phyloP scores from a whole-genome alignment of 164 flowering plant genomes.

The Taxillus chinensis region DNA sequence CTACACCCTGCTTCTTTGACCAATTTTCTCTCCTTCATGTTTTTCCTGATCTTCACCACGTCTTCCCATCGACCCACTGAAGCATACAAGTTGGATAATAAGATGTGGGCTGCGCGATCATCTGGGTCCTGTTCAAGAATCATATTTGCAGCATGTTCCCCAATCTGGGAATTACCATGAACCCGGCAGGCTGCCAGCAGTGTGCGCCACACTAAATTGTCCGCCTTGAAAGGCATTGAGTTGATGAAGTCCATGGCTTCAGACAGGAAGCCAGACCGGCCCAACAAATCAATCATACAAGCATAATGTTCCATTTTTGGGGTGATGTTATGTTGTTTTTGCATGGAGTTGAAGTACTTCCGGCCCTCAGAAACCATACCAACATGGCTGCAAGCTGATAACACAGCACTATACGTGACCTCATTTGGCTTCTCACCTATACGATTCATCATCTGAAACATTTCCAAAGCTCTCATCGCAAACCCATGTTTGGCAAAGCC shows the following conservation, averaged over 20 bases:
- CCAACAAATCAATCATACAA: slow-evolving; percentile 78
- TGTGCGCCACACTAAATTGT: slow-evolving; percentile 75
- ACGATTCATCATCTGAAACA: slow-evolving; percentile 47
- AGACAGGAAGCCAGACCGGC: slow-evolving; percentile 52
- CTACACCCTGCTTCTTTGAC: slow-evolving; percentile 84
- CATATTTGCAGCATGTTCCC: slow-evolving; percentile 47
- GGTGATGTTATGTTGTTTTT: slow-evolving; percentile 35
- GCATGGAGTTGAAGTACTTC: slow-evolving; percentile 61
- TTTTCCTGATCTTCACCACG: slow-evolving; percentile 45
- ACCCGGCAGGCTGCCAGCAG: slow-evolving; percentile 69
- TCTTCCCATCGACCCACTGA: slow-evolving; percentile 52
- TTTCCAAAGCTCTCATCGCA: slow-evolving; percentile 47
- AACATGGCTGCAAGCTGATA: slow-evolving; percentile 80
- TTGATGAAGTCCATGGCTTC: slow-evolving; percentile 54
- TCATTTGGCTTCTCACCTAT: slow-evolving; percentile 56
- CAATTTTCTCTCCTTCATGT: slow-evolving; percentile 59
- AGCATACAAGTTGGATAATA: slow-evolving; percentile 83
- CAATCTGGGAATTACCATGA: slow-evolving; percentile 49
- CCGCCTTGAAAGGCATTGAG: slow-evolving; percentile 55
- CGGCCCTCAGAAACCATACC: slow-evolving; percentile 68
- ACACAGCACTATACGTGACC: slow-evolving; percentile 63
- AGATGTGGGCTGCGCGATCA: slow-evolving; percentile 61
- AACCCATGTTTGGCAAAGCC: slow-evolving; percentile 84
- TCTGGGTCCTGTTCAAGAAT: slow-evolving; percentile 57
- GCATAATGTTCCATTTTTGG: slow-evolving; percentile 91